Base-by-base conservation (phyloP, 352 stramenopile species). In the Paralagenidium karlingii region DNA sequence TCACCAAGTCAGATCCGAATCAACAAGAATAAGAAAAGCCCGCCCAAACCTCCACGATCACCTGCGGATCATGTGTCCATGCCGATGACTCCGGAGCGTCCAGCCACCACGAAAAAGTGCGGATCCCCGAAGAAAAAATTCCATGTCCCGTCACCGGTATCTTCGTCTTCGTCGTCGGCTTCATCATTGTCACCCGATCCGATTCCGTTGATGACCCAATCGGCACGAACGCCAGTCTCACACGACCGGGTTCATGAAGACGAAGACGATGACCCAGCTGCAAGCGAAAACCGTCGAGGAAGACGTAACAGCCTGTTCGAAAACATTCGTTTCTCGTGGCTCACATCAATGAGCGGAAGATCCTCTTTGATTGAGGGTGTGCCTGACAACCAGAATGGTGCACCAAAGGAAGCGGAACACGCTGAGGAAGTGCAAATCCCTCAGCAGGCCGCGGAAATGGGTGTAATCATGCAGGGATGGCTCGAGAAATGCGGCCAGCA, bases 401-500 rank as follows among this genome's bases (percentile, higher is more conserved):
- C 24, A 12, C 40, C 16, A 24, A 19, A 41, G 33, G 34, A 34
- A 45, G 37, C 11, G 34, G 39, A 2, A 20, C 55, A 60, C 52
- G 56, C 67, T 25, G 40, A 60, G 1, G 66, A 78, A 21, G 53
- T 73, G 27, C 36, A 37, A 2, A 43, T 75, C 15, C 41, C 38
- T 9, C 40, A 63, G 8, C 50, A 75, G 43, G 63, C 79, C 38
- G 42, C 71, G 21, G 68, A 74, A 38, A 70, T 77, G 54, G 75
- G 63, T 15, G 55, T 91, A 22, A 20, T 36, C 30, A 36, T 36
- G 30, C 19, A 36, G 22, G 30, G 79, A 12, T 92, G 79, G 79
- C 69, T 92, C 26, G 70, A 92, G 37, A 92, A 92, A 47, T 90
- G 79, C 43, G 75, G 79, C 1, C 74, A 88, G 53, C 73, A 83